These are phyloP conservation scores for Artemisia argyi DNA, from an alignment of 129 eudicot species.

Conservation along the genomic window DNA sequence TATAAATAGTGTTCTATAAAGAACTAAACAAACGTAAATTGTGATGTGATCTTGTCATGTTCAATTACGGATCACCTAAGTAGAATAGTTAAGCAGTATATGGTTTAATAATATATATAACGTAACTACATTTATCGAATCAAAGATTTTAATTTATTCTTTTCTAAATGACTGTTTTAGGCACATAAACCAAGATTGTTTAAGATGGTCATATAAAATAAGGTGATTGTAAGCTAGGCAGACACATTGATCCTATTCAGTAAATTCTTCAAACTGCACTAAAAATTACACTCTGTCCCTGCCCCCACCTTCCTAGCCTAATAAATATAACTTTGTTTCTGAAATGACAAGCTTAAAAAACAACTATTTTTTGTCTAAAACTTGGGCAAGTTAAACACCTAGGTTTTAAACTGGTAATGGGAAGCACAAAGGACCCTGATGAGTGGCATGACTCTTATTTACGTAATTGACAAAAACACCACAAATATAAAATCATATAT, in stretches of 20 bases:
- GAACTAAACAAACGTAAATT: too few species aligned
- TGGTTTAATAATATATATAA: neutral
- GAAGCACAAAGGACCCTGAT: neutral
- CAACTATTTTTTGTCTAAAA: neutral
- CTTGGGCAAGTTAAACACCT: constrained; percentile 2
- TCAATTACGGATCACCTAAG: too few species aligned
- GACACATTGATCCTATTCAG: neutral
- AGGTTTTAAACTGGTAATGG: neutral
- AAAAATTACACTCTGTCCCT: neutral
- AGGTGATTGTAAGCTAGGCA: neutral
- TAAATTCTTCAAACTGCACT: neutral
- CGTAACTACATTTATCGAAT: neutral
- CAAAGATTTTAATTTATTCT: neutral
- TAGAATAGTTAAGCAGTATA: too few species aligned
- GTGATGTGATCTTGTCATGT: too few species aligned
- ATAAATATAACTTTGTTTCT: neutral
- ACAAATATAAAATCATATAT: neutral
- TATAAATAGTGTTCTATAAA: too few species aligned
- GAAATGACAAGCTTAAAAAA: neutral
- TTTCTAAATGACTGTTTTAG: neutral
- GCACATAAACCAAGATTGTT: neutral
- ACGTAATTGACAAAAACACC: neutral
- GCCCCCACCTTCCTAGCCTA: neutral
- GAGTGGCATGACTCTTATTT: neutral
- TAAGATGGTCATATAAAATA: neutral